Evolutionary conservation across 192 early-diverging fungal genomes (phyloP).

Genomic region (Backusella macrospora): DNA sequence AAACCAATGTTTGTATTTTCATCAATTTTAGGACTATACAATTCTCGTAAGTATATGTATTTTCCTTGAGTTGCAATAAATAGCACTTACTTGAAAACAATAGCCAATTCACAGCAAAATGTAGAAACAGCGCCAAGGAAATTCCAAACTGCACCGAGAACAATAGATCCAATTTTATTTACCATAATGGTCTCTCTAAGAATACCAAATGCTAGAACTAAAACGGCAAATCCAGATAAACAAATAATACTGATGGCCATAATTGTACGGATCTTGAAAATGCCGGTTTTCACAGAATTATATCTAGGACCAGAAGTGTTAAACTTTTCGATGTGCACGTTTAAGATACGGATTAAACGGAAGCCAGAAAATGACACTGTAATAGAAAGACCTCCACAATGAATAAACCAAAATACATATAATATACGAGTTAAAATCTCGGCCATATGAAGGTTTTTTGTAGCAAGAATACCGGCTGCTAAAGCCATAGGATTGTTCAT

Average conservation of each 20-base stretch:
- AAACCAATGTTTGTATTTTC: constrained; percentile 17
- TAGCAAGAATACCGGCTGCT: constrained; percentile 25
- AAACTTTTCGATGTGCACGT: constrained; percentile 25
- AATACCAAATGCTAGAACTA: constrained; percentile 39
- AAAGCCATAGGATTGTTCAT: constrained; percentile 33
- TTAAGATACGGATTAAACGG: constrained; percentile 26
- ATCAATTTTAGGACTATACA: constrained; percentile 21
- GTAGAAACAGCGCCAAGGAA: constrained; percentile 31
- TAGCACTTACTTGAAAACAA: constrained; percentile 29
- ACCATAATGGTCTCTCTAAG: constrained; percentile 32
- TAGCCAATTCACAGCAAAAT: constrained; percentile 28
- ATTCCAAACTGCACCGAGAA: constrained; percentile 35
- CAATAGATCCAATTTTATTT: constrained; percentile 21
- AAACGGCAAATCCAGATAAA: constrained; percentile 30
- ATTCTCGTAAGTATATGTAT: neutral
- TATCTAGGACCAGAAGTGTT: constrained; percentile 21
- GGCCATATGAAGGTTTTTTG: constrained; percentile 5
- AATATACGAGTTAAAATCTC: constrained; percentile 26
- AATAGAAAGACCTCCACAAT: constrained; percentile 18
- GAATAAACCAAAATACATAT: constrained; percentile 39
- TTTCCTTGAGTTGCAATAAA: no score
- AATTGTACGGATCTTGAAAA: constrained; percentile 31
- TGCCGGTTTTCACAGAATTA: constrained; percentile 26
- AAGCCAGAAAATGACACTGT: constrained; percentile 25
- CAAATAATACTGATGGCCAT: constrained; percentile 31